Base-by-base conservation (phyloP, 345 rosid species). In the Syzygium oleosum region DNA sequence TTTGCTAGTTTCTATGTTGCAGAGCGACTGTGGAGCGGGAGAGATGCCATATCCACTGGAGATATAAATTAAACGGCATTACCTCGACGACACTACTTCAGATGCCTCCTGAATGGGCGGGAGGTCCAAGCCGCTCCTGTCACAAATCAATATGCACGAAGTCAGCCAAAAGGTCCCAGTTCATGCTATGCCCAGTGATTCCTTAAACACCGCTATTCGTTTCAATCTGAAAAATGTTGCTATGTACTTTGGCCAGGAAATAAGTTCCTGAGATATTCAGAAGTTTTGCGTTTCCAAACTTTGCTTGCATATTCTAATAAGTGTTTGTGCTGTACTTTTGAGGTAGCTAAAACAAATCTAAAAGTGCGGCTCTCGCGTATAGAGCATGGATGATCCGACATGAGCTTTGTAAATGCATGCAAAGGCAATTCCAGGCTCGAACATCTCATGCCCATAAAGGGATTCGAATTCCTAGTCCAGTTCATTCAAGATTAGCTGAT, bases 61-160 rank as follows among this genome's bases (percentile, higher is more conserved):
- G 92, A 93, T 78, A 88, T 94, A 52, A 93, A 91, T 55, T 29
- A 87, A 89, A 93, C 95, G 0, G 94, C 91, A 87, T 88, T 93
- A 89, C 96, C 96, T 0, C 94, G 98, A 23, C 85, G 94, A 17
- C 98, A 92, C 49, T 94, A 95, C 92, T 95, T 97, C 94, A 91
- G 98, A 90, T 97, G 99, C 94, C 93, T 96, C 46, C 78, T 97
- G 92, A 95, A 94, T 88, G 87, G 91, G 85, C 95, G 98, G 1
- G 99, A 98, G 56, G 92, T 96, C 89, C 94, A 89, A 84, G 98
- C 98, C 12, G 96, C 98, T 91, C 98, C 98, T 0, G 96, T 93
- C 51, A 73, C 91, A 21, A 96, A 94, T 86, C 13, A 29, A 29
- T 92, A 93, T 46, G 99, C 96, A 3, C 89, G 97, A 79, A 88